phyloP scores from a whole-genome alignment of 2,329 filamentous ascomycete genomes.

The Fusarium concolor region DNA sequence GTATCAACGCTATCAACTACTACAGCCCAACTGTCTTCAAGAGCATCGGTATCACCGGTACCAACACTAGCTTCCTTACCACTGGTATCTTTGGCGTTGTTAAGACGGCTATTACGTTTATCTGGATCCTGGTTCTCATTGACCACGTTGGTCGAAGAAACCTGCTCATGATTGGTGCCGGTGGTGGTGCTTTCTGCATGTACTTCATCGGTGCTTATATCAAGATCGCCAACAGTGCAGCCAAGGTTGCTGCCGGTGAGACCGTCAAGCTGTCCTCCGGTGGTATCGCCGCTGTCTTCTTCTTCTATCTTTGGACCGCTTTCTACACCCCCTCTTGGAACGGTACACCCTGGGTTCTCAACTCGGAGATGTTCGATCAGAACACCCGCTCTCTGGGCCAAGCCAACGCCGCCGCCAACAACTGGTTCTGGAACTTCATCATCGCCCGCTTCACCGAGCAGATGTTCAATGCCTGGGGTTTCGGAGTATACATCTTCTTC shows the following conservation, averaged over 20 bases:
- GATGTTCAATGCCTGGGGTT: conserved; percentile 70
- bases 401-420: conserved; percentile 76
- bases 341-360: conserved; percentile 80
- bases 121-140: conserved; percentile 77
- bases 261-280: conserved; percentile 53
- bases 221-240: conserved; percentile 61
- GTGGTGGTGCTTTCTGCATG: conserved; percentile 75
- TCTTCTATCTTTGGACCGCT: conserved; percentile 66
- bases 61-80: conserved; percentile 62
- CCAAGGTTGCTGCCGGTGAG: conserved; percentile 47
- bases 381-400: conserved; percentile 73
- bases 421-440: conserved; percentile 81
- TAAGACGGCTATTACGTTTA: conserved; percentile 74
- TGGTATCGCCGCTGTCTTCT: conserved; percentile 74
- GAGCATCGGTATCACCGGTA: conserved; percentile 60
- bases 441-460: conserved; percentile 75
- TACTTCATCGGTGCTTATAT: conserved; percentile 63
- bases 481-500: conserved; percentile 77
- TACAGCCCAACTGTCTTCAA: conserved; percentile 64
- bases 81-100: conserved; percentile 83
- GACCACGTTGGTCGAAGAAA: conserved; percentile 67
- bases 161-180: conserved; percentile 72
- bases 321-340: conserved; percentile 81
- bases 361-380: conserved; percentile 80
- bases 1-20: conserved; percentile 85